Evolutionary conservation across 129 eudicot species (phyloP).

Genomic region (Scalesia atractyloides): DNA sequence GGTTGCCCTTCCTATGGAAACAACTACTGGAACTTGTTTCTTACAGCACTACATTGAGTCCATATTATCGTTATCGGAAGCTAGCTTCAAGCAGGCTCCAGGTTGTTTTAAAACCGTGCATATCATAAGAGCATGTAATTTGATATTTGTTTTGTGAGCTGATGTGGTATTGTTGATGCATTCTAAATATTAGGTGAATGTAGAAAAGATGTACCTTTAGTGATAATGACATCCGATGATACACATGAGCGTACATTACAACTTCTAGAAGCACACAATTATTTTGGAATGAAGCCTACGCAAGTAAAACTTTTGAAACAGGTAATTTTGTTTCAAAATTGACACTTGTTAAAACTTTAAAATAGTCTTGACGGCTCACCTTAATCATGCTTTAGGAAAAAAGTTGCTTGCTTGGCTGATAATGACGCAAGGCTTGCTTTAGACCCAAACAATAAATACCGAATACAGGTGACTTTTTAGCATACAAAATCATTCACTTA

Average conservation of each 20-base stretch:
- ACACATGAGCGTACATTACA: conserved; percentile 75
- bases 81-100: conserved; percentile 54
- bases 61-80: conserved; percentile 74
- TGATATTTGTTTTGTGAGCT: neutral
- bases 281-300: conserved; percentile 94
- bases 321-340: conserved; percentile 41
- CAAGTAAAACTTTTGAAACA: conserved; percentile 92
- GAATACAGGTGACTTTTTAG: conserved; percentile 64
- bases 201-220: conserved; percentile 75
- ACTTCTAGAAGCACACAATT: conserved; percentile 67
- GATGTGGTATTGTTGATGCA: neutral
- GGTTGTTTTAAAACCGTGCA: conserved; percentile 37
- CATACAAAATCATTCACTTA: neutral
- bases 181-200: conserved; percentile 50
- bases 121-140: neutral
- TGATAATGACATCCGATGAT: conserved; percentile 98
- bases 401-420: conserved; percentile 98
- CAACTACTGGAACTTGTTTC: conserved; percentile 76
- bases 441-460: conserved; percentile 71
- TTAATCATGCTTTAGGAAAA: conserved; percentile 62
- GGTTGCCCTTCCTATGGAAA: conserved; percentile 87
- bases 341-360: neutral
- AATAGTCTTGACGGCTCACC: conserved; percentile 3
- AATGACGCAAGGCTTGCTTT: conserved; percentile 92
- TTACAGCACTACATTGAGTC: conserved; percentile 79